A percentile compares a stretch with the other conserved stretches of the same genome.
Conservation (phyloP, 2,329 filamentous ascomycete genomes). For the Aureobasidium subglaciale region DNA sequence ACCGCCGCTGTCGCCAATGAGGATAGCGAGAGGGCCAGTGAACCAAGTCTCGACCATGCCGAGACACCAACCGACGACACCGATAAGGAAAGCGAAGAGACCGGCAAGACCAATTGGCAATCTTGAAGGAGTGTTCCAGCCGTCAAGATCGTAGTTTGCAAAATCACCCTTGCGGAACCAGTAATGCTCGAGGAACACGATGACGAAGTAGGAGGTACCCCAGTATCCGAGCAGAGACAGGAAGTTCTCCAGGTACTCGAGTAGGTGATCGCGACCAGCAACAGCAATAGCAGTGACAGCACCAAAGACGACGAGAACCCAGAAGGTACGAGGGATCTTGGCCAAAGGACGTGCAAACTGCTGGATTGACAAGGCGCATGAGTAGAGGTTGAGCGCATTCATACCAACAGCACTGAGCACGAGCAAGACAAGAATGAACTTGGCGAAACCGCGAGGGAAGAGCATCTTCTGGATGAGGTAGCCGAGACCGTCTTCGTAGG, state of each 20-base stretch:
- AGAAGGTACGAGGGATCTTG: constrained; percentile 46
- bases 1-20: constrained; percentile 50
- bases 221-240: constrained; percentile 42
- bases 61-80: constrained; percentile 42
- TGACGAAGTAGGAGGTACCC: constrained; percentile 40
- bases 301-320: constrained; percentile 38
- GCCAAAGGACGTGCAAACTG: constrained; percentile 42
- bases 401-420: constrained; percentile 30
- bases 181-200: constrained; percentile 40
- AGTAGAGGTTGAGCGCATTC: constrained; percentile 37
- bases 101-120: constrained; percentile 38
- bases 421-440: constrained; percentile 39
- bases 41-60: constrained; percentile 56
- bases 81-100: constrained; percentile 32
- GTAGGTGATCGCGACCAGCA: constrained; percentile 36
- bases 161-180: constrained; percentile 36
- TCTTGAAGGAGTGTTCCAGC: constrained; percentile 38
- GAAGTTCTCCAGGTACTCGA: constrained; percentile 40
- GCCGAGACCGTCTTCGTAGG: constrained; percentile 40
- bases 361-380: constrained; percentile 39
- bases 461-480: constrained; percentile 41
- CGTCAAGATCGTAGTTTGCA: constrained; percentile 38
- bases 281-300: constrained; percentile 38
- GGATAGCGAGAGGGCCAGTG: constrained; percentile 50
- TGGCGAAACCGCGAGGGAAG: constrained; percentile 41